phyloP scores from a whole-genome alignment of 495 filamentous ascomycete genomes.

The Trichocladium antarcticum region DNA sequence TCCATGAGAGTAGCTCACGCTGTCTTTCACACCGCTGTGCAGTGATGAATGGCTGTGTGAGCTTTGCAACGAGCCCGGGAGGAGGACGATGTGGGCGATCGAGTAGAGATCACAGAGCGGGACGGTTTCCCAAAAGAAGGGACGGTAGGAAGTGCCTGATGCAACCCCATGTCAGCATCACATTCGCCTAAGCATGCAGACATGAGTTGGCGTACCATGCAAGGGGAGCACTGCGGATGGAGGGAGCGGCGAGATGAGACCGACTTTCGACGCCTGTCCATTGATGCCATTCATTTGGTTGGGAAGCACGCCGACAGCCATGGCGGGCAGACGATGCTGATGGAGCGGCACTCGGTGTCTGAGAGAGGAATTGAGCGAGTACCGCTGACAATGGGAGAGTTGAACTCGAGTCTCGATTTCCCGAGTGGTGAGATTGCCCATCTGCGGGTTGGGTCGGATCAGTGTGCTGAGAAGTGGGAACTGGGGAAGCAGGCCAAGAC shows the following conservation, averaged over 20 bases:
- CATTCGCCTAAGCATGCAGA: too few relatives aligned
- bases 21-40: not conserved
- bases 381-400: too few relatives aligned
- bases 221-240: not conserved
- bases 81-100: slow-evolving; percentile 13
- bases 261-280: not conserved
- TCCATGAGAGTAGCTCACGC: too few relatives aligned
- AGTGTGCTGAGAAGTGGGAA: too few relatives aligned
- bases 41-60: not conserved
- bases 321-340: not conserved
- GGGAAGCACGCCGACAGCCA: slow-evolving; percentile 3
- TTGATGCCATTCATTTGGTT: not conserved
- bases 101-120: slow-evolving; percentile 15
- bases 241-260: not conserved
- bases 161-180: not conserved
- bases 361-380: too few relatives aligned
- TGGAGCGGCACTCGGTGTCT: too few relatives aligned
- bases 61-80: slow-evolving; percentile 4
- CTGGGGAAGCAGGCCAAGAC: too few relatives aligned
- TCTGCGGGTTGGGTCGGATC: too few relatives aligned
- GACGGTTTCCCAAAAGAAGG: slow-evolving; percentile 15
- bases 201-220: not conserved
- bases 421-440: not conserved
- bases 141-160: not conserved
- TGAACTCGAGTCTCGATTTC: not conserved